Percentiles rank a stretch among this genome's conserved stretches.
Conservation (phyloP, 805 yeast genomes). For the Barnettozyma wickerhamii region DNA sequence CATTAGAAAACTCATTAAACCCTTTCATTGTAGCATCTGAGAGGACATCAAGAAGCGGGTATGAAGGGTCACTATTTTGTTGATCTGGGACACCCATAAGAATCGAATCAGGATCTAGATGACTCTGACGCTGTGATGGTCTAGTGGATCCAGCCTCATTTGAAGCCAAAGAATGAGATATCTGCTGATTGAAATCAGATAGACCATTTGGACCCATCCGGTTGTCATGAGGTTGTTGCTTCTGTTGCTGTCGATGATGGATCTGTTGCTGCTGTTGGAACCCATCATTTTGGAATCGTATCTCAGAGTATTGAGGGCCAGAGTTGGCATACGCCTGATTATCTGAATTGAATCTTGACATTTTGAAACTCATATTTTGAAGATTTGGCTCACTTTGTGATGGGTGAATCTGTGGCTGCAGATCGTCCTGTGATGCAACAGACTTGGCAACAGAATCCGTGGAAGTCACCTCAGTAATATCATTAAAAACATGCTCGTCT, state of each 20-base stretch:
- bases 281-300: constrained; percentile 2
- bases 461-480: constrained; percentile 14
- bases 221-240: constrained; percentile 3
- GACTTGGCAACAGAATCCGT: constrained; percentile 14
- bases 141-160: too few relatives aligned
- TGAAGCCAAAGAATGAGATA: not conserved
- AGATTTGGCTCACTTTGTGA: constrained; percentile 5
- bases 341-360: not conserved
- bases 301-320: not conserved
- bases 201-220: not conserved
- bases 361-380: not conserved
- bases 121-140: too few relatives aligned
- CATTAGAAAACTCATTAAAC: constrained; percentile 17
- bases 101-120: not conserved
- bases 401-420: too few relatives aligned
- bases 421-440: too few relatives aligned
- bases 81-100: constrained; percentile 2
- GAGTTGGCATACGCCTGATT: not conserved
- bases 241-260: constrained; percentile 7
- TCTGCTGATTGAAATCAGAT: not conserved
- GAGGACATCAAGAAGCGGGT: constrained; percentile 19
- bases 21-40: constrained; percentile 25
- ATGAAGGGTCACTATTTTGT: constrained; percentile 6
- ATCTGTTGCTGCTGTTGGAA: constrained; percentile 7
- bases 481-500: constrained; percentile 21